Percentiles rank a stretch among this genome's conserved stretches.
phyloP scores from a whole-genome alignment of 768 basidiomycete species.

The Pleurotus sapidus region DNA sequence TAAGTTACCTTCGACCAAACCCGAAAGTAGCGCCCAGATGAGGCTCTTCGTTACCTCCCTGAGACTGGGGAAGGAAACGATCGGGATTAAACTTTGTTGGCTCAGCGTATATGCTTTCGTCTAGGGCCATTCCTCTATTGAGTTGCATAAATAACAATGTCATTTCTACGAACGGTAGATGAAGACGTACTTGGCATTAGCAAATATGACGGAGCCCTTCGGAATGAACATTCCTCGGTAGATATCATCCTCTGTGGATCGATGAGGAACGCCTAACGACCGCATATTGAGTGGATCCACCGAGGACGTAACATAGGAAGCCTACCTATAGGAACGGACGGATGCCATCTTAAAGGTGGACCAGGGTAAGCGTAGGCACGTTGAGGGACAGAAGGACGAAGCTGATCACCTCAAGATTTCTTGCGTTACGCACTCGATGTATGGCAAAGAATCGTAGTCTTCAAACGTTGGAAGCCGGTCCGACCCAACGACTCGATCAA shows the following conservation, averaged over 20 bases:
- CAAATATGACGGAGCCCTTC: conserved; percentile 15
- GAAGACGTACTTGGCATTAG: conserved; percentile 6
- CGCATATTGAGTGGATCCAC: conserved; percentile 1
- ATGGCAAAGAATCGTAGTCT: conserved; percentile 42
- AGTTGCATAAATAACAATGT: neutral
- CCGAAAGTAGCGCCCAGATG: conserved; percentile 21
- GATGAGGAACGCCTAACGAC: conserved; percentile 4
- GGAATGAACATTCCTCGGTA: conserved; percentile 19
- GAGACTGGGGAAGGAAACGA: conserved; percentile 11
- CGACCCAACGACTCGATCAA: conserved; percentile 44
- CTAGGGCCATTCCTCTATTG: neutral
- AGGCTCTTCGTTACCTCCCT: conserved; percentile 20
- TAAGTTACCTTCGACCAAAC: conserved; percentile 13
- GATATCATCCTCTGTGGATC: conserved; percentile 13
- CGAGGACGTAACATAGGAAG: neutral
- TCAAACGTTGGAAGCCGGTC: conserved; percentile 45
- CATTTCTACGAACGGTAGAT: neutral
- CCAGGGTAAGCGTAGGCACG: conserved; percentile 1
- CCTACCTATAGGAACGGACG: conserved; percentile 38
- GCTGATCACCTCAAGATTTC: conserved; percentile 41
- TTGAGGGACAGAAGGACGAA: neutral
- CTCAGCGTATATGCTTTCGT: neutral
- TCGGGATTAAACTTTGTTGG: conserved; percentile 2
- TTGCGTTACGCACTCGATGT: conserved; percentile 44
- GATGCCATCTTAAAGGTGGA: conserved; percentile 37